A percentile compares a stretch with the other conserved stretches of the same genome.
Conservation (phyloP, 179 eudicot genomes). For the Corrigiola litoralis region DNA sequence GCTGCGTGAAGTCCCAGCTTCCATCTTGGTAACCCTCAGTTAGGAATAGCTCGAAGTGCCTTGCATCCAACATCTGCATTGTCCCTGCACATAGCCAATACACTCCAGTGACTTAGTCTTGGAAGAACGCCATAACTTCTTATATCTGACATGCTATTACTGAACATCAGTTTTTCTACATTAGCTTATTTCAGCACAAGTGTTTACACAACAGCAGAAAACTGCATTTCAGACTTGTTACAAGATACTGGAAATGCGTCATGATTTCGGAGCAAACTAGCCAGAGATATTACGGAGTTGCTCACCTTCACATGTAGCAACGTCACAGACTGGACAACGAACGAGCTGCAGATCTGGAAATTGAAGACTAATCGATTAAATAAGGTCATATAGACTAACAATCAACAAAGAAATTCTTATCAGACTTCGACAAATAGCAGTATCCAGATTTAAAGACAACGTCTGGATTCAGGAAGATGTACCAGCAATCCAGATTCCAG, state of each 20-base stretch:
- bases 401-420: neutral
- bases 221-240: too few relatives aligned
- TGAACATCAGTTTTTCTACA: too few relatives aligned
- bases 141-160: too few relatives aligned
- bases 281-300: too few relatives aligned
- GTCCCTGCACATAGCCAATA: conserved; percentile 51
- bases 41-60: conserved; percentile 85
- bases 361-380: neutral
- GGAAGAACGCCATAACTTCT: too few relatives aligned
- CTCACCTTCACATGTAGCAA: conserved; percentile 81
- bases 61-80: conserved; percentile 89
- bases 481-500: conserved; percentile 96
- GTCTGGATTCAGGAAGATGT: neutral
- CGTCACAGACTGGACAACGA: conserved; percentile 94
- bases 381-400: too few relatives aligned
- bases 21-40: conserved; percentile 54
- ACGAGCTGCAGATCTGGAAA: conserved; percentile 86
- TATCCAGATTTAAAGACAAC: neutral
- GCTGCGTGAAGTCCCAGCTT: conserved; percentile 64
- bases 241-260: too few relatives aligned
- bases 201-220: too few relatives aligned
- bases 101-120: too few relatives aligned
- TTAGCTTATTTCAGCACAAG: too few relatives aligned
- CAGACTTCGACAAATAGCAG: neutral
- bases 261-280: too few relatives aligned